These are phyloP conservation scores for Nakaseomyces delphensis DNA, from an alignment of 1,139 yeast species.

Conservation along the genomic window DNA sequence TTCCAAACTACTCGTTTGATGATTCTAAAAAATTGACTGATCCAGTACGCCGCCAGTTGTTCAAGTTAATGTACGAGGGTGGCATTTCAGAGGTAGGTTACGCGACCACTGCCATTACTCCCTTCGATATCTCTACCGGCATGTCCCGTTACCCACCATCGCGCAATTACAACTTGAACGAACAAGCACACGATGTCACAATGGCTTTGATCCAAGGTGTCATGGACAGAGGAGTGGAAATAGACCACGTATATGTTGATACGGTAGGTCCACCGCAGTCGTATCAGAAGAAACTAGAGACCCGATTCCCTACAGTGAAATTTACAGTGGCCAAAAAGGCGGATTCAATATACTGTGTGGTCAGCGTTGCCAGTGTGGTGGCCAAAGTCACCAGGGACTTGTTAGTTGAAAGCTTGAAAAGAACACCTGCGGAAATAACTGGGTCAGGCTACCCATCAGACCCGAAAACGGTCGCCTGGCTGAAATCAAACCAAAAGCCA, in stretches of 20 bases:
- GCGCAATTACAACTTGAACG: constrained; percentile 71
- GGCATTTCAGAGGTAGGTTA: constrained; percentile 65
- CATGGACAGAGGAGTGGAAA: constrained; percentile 49
- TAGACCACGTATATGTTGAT: constrained; percentile 74
- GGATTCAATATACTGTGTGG: constrained; percentile 87
- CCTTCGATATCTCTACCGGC: constrained; percentile 78
- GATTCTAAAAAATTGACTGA: constrained; percentile 87
- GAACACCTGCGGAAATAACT: constrained; percentile 17
- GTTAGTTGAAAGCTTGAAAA: constrained; percentile 40
- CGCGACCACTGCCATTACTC: constrained; percentile 78
- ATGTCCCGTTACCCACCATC: constrained; percentile 61
- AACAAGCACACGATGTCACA: constrained; percentile 94
- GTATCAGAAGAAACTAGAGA: constrained; percentile 67
- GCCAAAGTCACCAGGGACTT: constrained; percentile 94
- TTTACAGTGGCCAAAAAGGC: constrained; percentile 94
- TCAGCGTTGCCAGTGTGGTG: constrained; percentile 91
- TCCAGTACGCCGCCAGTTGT: constrained; percentile 52
- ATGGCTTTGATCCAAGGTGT: constrained; percentile 63
- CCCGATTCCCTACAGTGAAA: constrained; percentile 58
- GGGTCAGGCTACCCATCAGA: constrained; percentile 97
- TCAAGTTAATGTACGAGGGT: constrained; percentile 47
- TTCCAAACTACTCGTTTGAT: constrained; percentile 67
- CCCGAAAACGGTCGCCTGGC: constrained; percentile 73
- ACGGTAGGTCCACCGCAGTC: constrained; percentile 93
- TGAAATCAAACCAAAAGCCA: constrained; percentile 48